Evolutionary conservation across 2,329 filamentous ascomycete species (phyloP), one percentile per base, ranked within the genome.

Genomic region (Thelonectria olida): DNA sequence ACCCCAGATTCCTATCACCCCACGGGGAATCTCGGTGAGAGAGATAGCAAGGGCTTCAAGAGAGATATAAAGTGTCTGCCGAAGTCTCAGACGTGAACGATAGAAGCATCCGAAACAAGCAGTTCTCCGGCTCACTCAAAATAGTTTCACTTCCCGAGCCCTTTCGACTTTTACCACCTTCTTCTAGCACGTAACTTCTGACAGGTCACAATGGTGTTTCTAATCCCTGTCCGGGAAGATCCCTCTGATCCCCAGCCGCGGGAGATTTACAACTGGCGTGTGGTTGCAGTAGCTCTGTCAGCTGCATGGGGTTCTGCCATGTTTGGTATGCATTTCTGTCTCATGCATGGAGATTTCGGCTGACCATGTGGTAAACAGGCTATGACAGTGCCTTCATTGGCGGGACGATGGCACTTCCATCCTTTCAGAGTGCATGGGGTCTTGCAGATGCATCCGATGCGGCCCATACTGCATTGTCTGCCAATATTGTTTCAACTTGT

Each of bases 351-450:
- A 5, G 17, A 19, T 5, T 19, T 22, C 13, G 15, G 8, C 19
- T 48, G 10, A 55, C 28, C 3, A 15, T 20, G 5, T 5, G 7
- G 8, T 8, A n/a, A 10, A 39, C 7, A 61, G 60, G 60, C 4
- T 63, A 63, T 19, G 60, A 60, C n/a, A 59, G 55, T 13, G 60
- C 60, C 15, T 62, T 62, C n/a, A 62, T 62, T 44, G 55, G 60
- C 13, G 55, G 60, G 10, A 63, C 60, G 12, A 54, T 63, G 51
- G 55, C 55, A 1, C 15, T 63, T 8, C 38, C 55, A 10, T 59
- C 60, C n/a, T 60, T 63, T n/a, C 56, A 34, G 13, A 47, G 20
- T 17, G 55, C 50, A 9, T 63, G 56, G 49, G 60, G 51, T 3
- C 51, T 63, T 27, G 41, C 56, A 1, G 31, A 50, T 10, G 60